Conservation (phyloP, 2,329 filamentous ascomycete genomes). For the Cytospora chrysosperma region DNA sequence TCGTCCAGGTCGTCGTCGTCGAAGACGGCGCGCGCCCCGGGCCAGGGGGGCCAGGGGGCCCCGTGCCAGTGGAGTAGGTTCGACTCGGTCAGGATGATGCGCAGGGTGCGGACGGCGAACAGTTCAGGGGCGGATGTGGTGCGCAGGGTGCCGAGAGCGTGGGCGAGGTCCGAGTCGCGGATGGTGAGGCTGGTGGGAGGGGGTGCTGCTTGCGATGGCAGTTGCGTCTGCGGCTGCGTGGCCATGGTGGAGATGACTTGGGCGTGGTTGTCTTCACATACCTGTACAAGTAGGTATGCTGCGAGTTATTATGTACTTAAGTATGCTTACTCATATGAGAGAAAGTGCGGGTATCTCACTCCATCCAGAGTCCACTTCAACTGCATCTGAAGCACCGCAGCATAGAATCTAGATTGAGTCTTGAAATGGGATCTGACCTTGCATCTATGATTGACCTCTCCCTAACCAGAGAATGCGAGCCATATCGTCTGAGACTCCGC, state of each 20-base stretch:
- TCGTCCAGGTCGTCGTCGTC: not conserved
- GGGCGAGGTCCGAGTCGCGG: not conserved
- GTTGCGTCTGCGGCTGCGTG: not conserved
- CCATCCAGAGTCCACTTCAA: too few species aligned
- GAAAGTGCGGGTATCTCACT: too few species aligned
- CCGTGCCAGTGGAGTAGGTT: constrained; percentile 6
- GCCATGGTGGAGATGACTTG: too few species aligned
- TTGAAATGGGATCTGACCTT: not conserved
- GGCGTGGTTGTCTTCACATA: too few species aligned
- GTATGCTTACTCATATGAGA: too few species aligned
- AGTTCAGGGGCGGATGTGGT: not conserved
- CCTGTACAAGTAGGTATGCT: too few species aligned
- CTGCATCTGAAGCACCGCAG: too few species aligned
- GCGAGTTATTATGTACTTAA: too few species aligned
- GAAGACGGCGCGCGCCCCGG: not conserved
- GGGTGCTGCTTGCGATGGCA: not conserved
- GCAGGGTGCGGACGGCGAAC: not conserved
- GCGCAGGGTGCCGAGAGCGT: not conserved
- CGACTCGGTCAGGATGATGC: not conserved
- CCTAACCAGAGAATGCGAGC: not conserved
- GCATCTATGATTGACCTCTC: not conserved
- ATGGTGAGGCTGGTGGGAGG: constrained; percentile 1
- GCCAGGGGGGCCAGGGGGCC: not conserved
- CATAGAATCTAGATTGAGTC: too few species aligned
- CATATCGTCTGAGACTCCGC: not conserved